Evolutionary conservation across 148 eudicot species (phyloP).

Genomic region (Dysphania ambrosioides): DNA sequence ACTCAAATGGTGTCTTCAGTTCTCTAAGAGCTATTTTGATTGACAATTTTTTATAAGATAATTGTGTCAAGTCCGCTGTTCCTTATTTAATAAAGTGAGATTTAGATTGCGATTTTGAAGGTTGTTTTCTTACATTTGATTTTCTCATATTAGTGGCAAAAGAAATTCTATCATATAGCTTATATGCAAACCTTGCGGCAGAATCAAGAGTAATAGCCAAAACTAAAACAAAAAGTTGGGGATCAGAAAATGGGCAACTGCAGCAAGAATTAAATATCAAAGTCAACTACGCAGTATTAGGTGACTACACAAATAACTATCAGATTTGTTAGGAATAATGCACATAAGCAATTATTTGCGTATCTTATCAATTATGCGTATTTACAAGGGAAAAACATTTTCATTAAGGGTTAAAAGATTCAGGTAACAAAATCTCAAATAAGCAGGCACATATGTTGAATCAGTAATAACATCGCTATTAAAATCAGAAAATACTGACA

Average conservation of each 20-base stretch:
- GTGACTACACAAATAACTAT: neutral
- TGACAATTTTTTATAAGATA: too few relatives aligned
- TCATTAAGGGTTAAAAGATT: neutral
- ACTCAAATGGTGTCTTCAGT: neutral
- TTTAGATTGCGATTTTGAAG: neutral
- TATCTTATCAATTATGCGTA: neutral
- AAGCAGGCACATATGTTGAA: neutral
- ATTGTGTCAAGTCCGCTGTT: neutral
- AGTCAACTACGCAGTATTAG: neutral
- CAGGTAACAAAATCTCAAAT: neutral
- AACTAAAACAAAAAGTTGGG: neutral
- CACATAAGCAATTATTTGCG: neutral
- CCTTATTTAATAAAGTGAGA: neutral
- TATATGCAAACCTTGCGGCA: neutral
- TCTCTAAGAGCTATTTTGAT: too few relatives aligned
- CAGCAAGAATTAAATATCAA: neutral
- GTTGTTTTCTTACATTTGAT: too few relatives aligned
- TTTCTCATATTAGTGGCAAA: too few relatives aligned
- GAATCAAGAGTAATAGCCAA: neutral
- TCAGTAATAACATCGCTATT: conserved; percentile 1
- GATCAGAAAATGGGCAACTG: neutral
- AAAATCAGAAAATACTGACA: neutral
- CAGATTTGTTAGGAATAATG: neutral
- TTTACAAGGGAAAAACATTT: neutral
- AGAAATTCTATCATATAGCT: neutral